Evolutionary conservation across 2,329 filamentous ascomycete species (phyloP), one percentile per base, ranked within the genome.

Genomic region (Thielaviopsis euricoi): DNA sequence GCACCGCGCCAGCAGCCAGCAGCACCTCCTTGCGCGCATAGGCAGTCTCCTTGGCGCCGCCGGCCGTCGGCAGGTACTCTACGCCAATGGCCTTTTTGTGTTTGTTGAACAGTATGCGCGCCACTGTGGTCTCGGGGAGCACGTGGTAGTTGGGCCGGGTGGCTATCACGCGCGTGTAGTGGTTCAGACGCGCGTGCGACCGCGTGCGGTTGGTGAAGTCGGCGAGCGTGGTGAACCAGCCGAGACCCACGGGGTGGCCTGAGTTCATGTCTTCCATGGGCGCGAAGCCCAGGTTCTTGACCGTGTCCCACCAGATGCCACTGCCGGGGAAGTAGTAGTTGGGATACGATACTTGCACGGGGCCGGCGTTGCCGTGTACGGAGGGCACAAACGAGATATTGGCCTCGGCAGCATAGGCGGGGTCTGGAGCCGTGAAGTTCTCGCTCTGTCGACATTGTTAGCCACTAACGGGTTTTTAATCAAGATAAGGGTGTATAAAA

Each of bases 131-230:
- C 62, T 83, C 73, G 0, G 76, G 70, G 0, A 85, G 69, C 4
- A 85, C 71, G 58, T 84, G 77, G 1, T 85, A 73, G 58, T 83
- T 82, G 0, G 77, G 73, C 52, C 80, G 72, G 1, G 74, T 67
- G 1, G 61, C 63, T 3, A 62, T 62, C 33, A 68, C 66, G 15
- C 63, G 60, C 7, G 64, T 64, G 55, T 66, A 68, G 52, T 67
- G 66, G 48, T 65, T 65, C 17, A 64, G 58, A 40, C 63, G 63
- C 6, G 65, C 65, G 57, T 67, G 62, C 55, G 62, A 68, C 60
- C 25, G 62, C 52, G 52, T 72, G 64, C 51, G 67, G 59, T 43
- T 69, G 55, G 48, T 69, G 63, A 17, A 70, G 57, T 63, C 65
- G 10, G 53, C 63, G 40, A 66, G 64, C 60, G 57, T 70, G 52